Conservation (phyloP, 176 grass and related monocot species). For the Raddia distichophylla region DNA sequence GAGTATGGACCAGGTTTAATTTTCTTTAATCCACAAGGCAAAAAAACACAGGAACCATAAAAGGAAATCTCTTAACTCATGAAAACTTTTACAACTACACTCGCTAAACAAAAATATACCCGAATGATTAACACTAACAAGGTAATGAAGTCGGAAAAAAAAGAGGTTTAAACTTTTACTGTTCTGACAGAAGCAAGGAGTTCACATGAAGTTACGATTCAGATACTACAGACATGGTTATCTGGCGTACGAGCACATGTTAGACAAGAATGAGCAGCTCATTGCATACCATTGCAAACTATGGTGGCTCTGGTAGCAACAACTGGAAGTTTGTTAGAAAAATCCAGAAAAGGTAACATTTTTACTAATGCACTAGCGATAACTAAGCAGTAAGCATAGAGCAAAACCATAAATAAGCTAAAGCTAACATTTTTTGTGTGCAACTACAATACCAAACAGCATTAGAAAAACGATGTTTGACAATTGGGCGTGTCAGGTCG, state of each 20-base stretch:
- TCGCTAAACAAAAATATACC: background rate
- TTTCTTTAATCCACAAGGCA: background rate
- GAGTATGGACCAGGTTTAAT: background rate
- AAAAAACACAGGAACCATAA: background rate
- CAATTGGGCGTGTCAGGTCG: background rate
- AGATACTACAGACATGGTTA: background rate
- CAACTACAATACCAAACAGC: conserved; percentile 30
- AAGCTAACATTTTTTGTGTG: conserved; percentile 10
- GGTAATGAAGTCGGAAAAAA: background rate
- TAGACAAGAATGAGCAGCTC: background rate
- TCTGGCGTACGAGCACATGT: background rate
- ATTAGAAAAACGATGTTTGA: background rate
- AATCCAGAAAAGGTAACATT: background rate
- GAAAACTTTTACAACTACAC: background rate
- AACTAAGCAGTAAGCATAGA: background rate
- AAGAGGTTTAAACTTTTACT: background rate
- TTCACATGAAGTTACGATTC: background rate
- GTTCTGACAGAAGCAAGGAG: background rate
- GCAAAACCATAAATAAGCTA: conserved; percentile 24
- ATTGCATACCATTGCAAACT: background rate
- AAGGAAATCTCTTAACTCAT: background rate
- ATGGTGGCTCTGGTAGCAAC: background rate
- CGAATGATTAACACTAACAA: background rate
- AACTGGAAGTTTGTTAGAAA: background rate
- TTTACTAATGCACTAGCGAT: background rate